Percentiles rank a stretch among this genome's conserved stretches.
These are phyloP conservation scores for Hibiscus mutabilis DNA, from an alignment of 345 rosid species.

Conservation along the genomic window DNA sequence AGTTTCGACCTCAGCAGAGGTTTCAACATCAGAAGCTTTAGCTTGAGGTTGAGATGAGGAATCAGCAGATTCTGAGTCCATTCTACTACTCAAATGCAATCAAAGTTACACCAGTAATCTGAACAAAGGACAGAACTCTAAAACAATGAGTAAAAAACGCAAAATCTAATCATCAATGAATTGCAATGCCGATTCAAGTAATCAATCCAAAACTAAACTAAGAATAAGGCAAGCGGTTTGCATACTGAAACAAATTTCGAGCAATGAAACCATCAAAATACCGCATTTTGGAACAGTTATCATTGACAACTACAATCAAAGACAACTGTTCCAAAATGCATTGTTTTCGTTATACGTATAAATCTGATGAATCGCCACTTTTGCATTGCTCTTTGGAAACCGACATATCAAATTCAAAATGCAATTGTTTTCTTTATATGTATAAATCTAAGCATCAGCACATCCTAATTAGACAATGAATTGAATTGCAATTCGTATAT, in stretches of 20 bases:
- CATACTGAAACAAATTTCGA: not conserved
- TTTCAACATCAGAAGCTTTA: constrained; percentile 14
- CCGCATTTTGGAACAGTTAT: not conserved
- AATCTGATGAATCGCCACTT: not conserved
- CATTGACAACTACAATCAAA: not conserved
- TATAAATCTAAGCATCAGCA: not conserved
- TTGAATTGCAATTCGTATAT: constrained; percentile 1
- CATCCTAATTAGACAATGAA: not conserved
- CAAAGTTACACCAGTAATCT: constrained; percentile 4
- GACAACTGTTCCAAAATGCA: not conserved
- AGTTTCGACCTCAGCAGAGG: constrained; percentile 10
- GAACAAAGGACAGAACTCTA: not conserved
- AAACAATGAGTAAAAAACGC: not conserved
- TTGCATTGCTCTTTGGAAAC: not conserved
- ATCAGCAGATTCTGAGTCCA: constrained; percentile 42
- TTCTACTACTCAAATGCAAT: constrained; percentile 12
- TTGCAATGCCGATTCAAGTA: not conserved
- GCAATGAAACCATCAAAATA: not conserved
- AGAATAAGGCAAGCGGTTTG: not conserved
- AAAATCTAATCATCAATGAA: not conserved
- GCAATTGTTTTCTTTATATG: not conserved
- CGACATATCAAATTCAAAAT: not conserved
- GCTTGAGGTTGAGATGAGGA: constrained; percentile 32
- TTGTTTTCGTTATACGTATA: too few relatives aligned
- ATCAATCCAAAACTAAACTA: not conserved